Evolutionary conservation across 2,329 filamentous ascomycete species (phyloP).

Genomic region (Oidium heveae): DNA sequence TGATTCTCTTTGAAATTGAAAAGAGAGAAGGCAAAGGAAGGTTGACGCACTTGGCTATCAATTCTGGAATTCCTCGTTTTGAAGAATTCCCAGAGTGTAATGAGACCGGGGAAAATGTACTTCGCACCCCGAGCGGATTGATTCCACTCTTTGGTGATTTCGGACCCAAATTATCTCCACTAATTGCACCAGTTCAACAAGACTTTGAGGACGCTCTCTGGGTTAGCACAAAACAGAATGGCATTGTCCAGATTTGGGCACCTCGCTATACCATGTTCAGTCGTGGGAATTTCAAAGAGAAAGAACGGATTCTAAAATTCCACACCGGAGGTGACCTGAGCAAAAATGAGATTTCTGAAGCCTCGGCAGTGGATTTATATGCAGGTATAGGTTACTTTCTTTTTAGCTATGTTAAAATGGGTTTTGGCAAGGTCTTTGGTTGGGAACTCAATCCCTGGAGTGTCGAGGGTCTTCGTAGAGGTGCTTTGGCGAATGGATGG

Average conservation of each 20-base stretch:
- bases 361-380: slow-evolving; percentile 50
- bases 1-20: slow-evolving; percentile 23
- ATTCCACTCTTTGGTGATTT: slow-evolving; percentile 51
- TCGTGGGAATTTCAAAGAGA: slow-evolving; percentile 73
- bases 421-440: slow-evolving; percentile 44
- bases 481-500: slow-evolving; percentile 47
- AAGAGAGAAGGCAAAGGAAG: slow-evolving; percentile 15
- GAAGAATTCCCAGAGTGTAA: not conserved
- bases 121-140: slow-evolving; percentile 48
- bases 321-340: slow-evolving; percentile 7
- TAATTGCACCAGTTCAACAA: slow-evolving; percentile 3
- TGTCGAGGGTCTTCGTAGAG: slow-evolving; percentile 56
- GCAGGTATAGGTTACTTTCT: slow-evolving; percentile 87
- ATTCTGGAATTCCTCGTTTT: slow-evolving; percentile 32
- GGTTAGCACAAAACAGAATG: slow-evolving; percentile 55
- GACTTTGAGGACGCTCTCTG: slow-evolving; percentile 52
- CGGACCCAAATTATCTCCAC: slow-evolving; percentile 21
- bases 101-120: slow-evolving; percentile 30
- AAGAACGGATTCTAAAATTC: slow-evolving; percentile 44
- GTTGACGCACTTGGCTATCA: slow-evolving; percentile 32
- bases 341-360: slow-evolving; percentile 2
- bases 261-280: slow-evolving; percentile 88
- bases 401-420: slow-evolving; percentile 54
- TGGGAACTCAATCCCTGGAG: slow-evolving; percentile 87
- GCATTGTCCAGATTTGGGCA: slow-evolving; percentile 64